Base-by-base conservation (phyloP, 1,139 yeast species). In the Blastobotrys ciferrii region DNA sequence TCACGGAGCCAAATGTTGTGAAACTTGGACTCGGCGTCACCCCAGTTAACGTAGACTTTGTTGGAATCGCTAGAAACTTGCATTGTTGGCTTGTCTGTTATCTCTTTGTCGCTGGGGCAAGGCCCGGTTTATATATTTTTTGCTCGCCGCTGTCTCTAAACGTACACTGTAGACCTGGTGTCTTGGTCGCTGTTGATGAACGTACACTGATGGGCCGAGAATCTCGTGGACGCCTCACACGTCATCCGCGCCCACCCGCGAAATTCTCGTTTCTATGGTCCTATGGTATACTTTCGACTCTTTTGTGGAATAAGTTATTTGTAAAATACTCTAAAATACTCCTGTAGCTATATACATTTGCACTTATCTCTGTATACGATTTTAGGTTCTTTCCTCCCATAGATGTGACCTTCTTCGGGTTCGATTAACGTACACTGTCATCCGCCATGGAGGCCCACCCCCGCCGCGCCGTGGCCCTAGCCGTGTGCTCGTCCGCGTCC, bases 1-100 rank as follows among this genome's bases (percentile, higher is more conserved):
- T 84, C 92, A 45, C 91, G 70, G 28, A 84, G 71, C 89, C 89
- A 84, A 48, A 84, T 72, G 63, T 75, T 65, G 63, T 81, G 84
- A 51, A 51, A 68, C 41, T 60, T 56, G 37, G 71, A 64, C 4
- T 55, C 58, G 40, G 53, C 49, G 42, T 58, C 58, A 17, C 53
- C 55, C 69, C 71, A 68, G 18, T 58, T 58, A 15, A 68, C 57
- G 37, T 52, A 51, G 19, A 68, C 64, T 44, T 62, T 58, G 19
- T 56, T 49, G 20, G 54, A 53, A 50, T 64, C 67, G 28, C 32
- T 31, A 19, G 49, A 14, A 17, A 37, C 46, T 42, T 39, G 42
- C 33, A 38, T 36, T 37, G 4, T 42, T 11, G 9, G 30, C 30
- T 12, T 32, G 19, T 31, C 28, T 19, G 17, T 32, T 12, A 30